Conservation (phyloP, 208 protist genomes). For the Leishmania major region DNA sequence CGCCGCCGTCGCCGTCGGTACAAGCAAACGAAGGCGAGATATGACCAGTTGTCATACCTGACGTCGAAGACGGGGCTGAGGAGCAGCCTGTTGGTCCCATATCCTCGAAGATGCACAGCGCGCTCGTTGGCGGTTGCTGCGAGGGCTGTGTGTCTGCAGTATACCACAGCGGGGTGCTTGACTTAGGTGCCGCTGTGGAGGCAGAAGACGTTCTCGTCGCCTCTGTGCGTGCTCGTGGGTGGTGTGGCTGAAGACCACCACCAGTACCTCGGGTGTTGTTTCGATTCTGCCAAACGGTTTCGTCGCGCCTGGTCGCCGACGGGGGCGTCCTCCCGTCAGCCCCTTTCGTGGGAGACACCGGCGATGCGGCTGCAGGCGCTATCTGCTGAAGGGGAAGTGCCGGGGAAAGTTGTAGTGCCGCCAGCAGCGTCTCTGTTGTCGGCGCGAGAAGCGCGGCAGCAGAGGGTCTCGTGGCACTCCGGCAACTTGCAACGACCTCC, state of each 20-base stretch:
- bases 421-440: conserved; percentile 46
- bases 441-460: conserved; percentile 15
- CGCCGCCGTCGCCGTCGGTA: not conserved
- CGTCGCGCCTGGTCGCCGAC: not conserved
- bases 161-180: not conserved
- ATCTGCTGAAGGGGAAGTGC: conserved; percentile 47
- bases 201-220: not conserved
- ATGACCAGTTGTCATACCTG: not conserved
- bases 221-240: conserved; percentile 22
- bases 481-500: not conserved
- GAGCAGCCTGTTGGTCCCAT: not conserved
- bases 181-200: not conserved
- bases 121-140: conserved; percentile 2
- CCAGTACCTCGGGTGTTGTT: not conserved
- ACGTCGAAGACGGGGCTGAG: not conserved
- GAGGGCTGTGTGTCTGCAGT: not conserved
- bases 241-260: not conserved
- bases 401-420: conserved; percentile 39
- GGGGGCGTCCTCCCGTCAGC: not conserved
- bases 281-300: not conserved
- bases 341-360: not conserved
- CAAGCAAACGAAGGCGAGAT: not conserved
- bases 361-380: not conserved
- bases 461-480: not conserved
- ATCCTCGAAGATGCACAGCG: conserved; percentile 27